Conservation (phyloP, 2,329 filamentous ascomycete species). For the Penicillium sp. region DNA sequence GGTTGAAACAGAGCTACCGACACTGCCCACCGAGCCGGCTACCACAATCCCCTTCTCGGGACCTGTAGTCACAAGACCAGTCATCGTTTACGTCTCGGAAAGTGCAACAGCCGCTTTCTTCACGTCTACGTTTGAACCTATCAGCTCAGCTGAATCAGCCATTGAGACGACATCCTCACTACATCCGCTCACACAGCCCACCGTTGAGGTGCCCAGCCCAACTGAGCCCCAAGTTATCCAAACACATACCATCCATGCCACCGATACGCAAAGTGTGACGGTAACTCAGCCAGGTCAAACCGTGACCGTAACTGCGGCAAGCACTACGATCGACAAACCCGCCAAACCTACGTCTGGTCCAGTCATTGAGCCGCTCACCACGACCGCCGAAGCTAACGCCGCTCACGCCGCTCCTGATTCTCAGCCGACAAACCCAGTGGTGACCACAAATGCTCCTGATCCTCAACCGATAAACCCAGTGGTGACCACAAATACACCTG, state of each 20-base stretch:
- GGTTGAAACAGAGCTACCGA: background rate
- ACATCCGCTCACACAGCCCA: background rate
- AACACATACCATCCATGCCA: conserved; percentile 7
- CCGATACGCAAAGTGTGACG: conserved; percentile 1
- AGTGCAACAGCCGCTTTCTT: conserved; percentile 1
- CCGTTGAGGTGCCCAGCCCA: background rate
- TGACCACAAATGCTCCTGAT: background rate
- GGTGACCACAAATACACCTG: background rate
- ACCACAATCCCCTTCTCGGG: background rate
- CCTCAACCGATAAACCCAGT: background rate
- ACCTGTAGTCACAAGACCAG: background rate
- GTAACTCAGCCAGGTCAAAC: conserved; percentile 5
- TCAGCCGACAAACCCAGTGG: background rate
- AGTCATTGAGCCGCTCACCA: background rate
- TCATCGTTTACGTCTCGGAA: conserved; percentile 1
- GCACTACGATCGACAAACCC: background rate
- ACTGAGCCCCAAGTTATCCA: background rate
- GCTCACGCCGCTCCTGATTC: background rate
- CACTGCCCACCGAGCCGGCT: background rate
- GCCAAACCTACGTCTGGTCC: background rate
- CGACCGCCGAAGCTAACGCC: background rate
- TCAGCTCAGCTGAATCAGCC: background rate
- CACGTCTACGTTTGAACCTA: background rate
- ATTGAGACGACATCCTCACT: background rate
- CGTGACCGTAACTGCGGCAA: conserved; percentile 4